Conservation (phyloP, 495 filamentous ascomycete genomes). For the Annulohypoxylon nitens region DNA sequence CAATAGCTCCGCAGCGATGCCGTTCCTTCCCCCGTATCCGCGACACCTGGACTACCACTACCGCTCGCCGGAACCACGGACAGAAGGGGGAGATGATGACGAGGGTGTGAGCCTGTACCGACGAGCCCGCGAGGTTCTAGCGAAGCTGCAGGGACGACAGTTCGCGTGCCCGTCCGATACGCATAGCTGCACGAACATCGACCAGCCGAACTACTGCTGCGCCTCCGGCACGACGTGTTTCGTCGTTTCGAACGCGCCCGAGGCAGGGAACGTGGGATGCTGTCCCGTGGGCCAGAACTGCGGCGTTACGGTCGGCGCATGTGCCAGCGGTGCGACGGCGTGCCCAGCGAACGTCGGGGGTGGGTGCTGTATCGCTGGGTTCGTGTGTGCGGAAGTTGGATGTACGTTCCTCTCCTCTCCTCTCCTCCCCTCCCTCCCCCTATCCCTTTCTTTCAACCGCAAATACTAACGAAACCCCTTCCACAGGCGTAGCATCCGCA, state of each 20-base stretch:
- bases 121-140: slow-evolving; percentile 54
- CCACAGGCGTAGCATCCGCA: slow-evolving; percentile 52
- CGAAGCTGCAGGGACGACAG: slow-evolving; percentile 60
- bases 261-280: slow-evolving; percentile 87
- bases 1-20: slow-evolving; percentile 50
- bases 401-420: slow-evolving; percentile 69
- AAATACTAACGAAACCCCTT: slow-evolving; percentile 18
- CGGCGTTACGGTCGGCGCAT: slow-evolving; percentile 71
- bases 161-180: slow-evolving; percentile 85
- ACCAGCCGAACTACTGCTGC: slow-evolving; percentile 84
- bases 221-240: slow-evolving; percentile 72
- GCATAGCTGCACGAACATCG: slow-evolving; percentile 73
- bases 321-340: slow-evolving; percentile 71
- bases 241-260: slow-evolving; percentile 68
- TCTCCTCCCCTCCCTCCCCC: too few species aligned
- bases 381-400: slow-evolving; percentile 80
- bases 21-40: slow-evolving; percentile 57
- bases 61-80: background rate
- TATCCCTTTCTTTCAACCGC: background rate
- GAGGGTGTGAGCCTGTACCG: slow-evolving; percentile 44
- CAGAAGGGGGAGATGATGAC: slow-evolving; percentile 10
- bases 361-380: slow-evolving; percentile 89
- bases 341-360: slow-evolving; percentile 80
- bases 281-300: slow-evolving; percentile 82
- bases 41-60: slow-evolving; percentile 44